These are phyloP conservation scores for Pichia manshurica DNA, from an alignment of 805 yeast species.

Conservation along the genomic window DNA sequence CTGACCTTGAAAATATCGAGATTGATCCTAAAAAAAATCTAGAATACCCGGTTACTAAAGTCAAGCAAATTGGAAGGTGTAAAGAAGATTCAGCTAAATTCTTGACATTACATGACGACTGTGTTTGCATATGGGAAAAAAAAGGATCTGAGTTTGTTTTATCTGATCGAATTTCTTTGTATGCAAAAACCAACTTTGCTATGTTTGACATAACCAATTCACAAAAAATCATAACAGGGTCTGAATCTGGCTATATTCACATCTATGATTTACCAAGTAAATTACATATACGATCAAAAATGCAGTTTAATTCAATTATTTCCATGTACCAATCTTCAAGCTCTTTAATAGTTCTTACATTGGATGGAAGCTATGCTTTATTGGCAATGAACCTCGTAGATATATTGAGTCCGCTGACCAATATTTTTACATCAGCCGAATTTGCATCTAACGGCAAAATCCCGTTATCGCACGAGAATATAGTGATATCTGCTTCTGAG, in stretches of 20 bases:
- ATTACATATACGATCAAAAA: background rate
- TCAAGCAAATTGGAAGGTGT: conserved; percentile 2
- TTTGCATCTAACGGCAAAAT: background rate
- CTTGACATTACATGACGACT: conserved; percentile 11
- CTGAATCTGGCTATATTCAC: conserved; percentile 47
- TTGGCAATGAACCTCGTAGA: conserved; percentile 23
- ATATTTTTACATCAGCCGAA: conserved; percentile 9
- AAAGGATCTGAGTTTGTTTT: conserved; percentile 22
- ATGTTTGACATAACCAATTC: conserved; percentile 37
- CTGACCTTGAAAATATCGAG: background rate
- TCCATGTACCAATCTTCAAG: conserved; percentile 23
- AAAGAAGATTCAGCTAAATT: background rate
- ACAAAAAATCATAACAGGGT: conserved; percentile 42
- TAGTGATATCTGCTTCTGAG: conserved; percentile 17
- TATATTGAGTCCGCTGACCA: conserved; percentile 11
- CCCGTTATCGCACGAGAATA: background rate
- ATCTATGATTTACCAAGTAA: conserved; percentile 1
- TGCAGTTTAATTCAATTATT: conserved; percentile 17
- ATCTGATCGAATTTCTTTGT: conserved; percentile 28
- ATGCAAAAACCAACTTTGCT: conserved; percentile 35
- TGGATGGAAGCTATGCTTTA: conserved; percentile 19
- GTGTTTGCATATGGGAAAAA: conserved; percentile 11
- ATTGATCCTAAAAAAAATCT: background rate
- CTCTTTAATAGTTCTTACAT: conserved; percentile 21
- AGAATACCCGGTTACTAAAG: conserved; percentile 3